Conservation (phyloP, 306 rosid species). For the Chamaecrista fasciculata region DNA sequence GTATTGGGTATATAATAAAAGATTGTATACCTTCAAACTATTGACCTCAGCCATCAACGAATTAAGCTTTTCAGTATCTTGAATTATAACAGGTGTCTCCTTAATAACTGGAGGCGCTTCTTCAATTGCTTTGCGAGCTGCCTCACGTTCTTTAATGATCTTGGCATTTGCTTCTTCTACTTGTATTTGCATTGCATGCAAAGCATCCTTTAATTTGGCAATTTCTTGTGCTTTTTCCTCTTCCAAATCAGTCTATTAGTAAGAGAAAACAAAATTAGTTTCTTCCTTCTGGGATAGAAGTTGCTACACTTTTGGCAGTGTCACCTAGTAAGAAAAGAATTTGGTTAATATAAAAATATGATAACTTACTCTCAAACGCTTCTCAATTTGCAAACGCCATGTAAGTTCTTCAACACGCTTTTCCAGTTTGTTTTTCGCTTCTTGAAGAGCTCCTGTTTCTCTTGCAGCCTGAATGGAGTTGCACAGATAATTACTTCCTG, state of each 20-base stretch:
- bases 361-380: constrained; percentile 83
- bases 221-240: constrained; percentile 91
- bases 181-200: constrained; percentile 81
- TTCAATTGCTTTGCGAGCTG: constrained; percentile 77
- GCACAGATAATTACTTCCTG: constrained; percentile 28
- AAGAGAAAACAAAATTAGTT: constrained; percentile 24
- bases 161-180: constrained; percentile 88
- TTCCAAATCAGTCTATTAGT: constrained; percentile 88
- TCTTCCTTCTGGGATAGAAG: constrained; percentile 11
- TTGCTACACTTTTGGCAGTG: constrained; percentile 1
- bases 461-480: constrained; percentile 78
- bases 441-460: constrained; percentile 99
- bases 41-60: constrained; percentile 74
- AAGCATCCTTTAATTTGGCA: constrained; percentile 67
- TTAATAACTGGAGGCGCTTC: constrained; percentile 98
- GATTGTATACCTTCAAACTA: constrained; percentile 69
- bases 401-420: constrained; percentile 99
- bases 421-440: constrained; percentile 97
- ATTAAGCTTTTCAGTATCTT: constrained; percentile 89
- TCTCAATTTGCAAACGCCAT: constrained; percentile 98
- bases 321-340: constrained; percentile 26
- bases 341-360: constrained; percentile 15
- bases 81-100: constrained; percentile 92
- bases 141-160: constrained; percentile 82
- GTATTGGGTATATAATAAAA: constrained; percentile 9